Percentiles rank a stretch among this genome's conserved stretches.
Evolutionary conservation across 768 basidiomycete species (phyloP).

Genomic region (Cystofilobasidium bisporidii): DNA sequence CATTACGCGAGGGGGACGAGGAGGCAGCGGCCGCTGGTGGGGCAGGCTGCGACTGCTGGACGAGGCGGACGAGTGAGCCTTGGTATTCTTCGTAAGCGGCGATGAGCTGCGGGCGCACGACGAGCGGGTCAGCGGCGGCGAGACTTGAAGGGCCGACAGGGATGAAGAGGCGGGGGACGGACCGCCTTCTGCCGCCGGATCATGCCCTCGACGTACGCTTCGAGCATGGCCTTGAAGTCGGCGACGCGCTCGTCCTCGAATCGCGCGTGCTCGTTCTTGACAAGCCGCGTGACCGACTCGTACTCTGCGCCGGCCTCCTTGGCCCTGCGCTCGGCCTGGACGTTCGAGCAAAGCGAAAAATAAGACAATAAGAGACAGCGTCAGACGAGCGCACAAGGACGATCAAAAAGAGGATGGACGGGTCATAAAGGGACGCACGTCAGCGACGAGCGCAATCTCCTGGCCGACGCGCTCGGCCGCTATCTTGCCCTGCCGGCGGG

Average conservation of each 20-base stretch:
- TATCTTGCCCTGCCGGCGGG: slow-evolving; percentile 63
- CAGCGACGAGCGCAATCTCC: slow-evolving; percentile 68
- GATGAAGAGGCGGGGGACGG: slow-evolving; percentile 29
- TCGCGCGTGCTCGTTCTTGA: slow-evolving; percentile 77
- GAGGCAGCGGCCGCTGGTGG: not conserved
- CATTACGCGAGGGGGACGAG: not conserved
- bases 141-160: not conserved
- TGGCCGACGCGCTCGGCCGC: slow-evolving; percentile 60
- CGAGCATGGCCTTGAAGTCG: slow-evolving; percentile 78
- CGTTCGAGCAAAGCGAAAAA: too few species aligned
- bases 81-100: slow-evolving; percentile 73
- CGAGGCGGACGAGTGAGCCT: slow-evolving; percentile 48
- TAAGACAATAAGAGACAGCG: not conserved
- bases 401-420: not conserved
- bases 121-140: too few species aligned
- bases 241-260: slow-evolving; percentile 90
- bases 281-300: slow-evolving; percentile 73
- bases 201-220: slow-evolving; percentile 78
- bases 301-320: slow-evolving; percentile 78
- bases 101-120: slow-evolving; percentile 57
- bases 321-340: slow-evolving; percentile 71
- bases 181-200: slow-evolving; percentile 73
- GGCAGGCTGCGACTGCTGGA: slow-evolving; percentile 15
- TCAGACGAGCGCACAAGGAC: not conserved
- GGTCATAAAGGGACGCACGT: slow-evolving; percentile 47